Percentiles rank a stretch among this genome's conserved stretches.
phyloP scores from a whole-genome alignment of 164 flowering plant species.

The Tinospora cordifolia region DNA sequence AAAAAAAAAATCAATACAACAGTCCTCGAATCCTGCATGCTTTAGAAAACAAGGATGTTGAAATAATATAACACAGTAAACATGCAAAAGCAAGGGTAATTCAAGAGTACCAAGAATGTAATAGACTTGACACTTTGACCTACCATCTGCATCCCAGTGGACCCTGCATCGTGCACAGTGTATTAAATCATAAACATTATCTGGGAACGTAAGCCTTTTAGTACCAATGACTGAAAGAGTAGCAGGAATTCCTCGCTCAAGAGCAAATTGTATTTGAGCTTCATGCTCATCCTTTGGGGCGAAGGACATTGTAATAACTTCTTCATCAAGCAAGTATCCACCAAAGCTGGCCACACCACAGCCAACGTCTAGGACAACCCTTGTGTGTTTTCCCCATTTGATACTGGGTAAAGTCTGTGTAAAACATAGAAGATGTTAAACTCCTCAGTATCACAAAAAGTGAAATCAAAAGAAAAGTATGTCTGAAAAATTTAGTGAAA shows the following conservation, averaged over 20 bases:
- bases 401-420: constrained; percentile 52
- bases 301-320: constrained; percentile 84
- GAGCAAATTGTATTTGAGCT: constrained; percentile 96
- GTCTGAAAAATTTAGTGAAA: not conserved
- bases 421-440: not conserved
- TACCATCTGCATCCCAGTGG: constrained; percentile 94
- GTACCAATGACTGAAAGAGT: constrained; percentile 80
- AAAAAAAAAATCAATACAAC: not conserved
- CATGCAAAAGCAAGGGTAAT: not conserved
- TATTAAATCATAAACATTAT: constrained; percentile 66
- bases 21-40: not conserved
- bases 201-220: constrained; percentile 63
- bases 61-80: not conserved
- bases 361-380: constrained; percentile 86
- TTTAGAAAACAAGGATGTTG: not conserved
- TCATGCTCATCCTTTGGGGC: constrained; percentile 98
- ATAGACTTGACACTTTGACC: constrained; percentile 2
- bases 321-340: constrained; percentile 69
- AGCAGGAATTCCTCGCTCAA: constrained; percentile 95
- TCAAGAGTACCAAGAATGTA: not conserved
- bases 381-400: constrained; percentile 62
- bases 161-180: constrained; percentile 96
- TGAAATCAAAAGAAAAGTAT: not conserved
- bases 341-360: constrained; percentile 99
- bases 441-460: not conserved